phyloP scores from a whole-genome alignment of 345 rosid genomes.

The Odontarrhena argentea region DNA sequence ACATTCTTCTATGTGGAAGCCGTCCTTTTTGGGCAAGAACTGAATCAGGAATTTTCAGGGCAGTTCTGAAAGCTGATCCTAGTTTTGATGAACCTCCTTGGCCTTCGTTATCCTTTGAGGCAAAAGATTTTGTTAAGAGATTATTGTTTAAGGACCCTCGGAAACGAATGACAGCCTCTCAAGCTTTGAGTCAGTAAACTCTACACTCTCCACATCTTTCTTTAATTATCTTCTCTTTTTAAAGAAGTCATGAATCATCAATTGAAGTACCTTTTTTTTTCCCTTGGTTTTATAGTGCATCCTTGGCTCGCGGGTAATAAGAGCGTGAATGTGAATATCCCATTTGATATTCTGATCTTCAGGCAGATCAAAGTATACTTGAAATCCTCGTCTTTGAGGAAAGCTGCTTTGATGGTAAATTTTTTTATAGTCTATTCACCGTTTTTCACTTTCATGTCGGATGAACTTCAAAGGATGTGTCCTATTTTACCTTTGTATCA shows the following conservation, averaged over 20 bases:
- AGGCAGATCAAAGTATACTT: slow-evolving; percentile 77
- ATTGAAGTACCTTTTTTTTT: background rate
- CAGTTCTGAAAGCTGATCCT: slow-evolving; percentile 90
- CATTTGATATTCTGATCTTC: slow-evolving; percentile 75
- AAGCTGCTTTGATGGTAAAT: slow-evolving; percentile 83
- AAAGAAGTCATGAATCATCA: slow-evolving; percentile 3
- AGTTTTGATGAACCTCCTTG: slow-evolving; percentile 87
- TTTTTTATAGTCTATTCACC: slow-evolving; percentile 2
- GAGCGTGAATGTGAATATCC: slow-evolving; percentile 57
- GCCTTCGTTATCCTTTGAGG: slow-evolving; percentile 84
- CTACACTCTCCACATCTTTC: slow-evolving; percentile 3
- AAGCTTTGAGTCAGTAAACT: slow-evolving; percentile 76
- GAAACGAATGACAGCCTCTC: slow-evolving; percentile 91
- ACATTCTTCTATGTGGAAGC: slow-evolving; percentile 92
- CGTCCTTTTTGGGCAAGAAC: slow-evolving; percentile 99
- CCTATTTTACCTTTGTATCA: background rate
- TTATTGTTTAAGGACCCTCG: slow-evolving; percentile 83
- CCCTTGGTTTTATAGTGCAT: slow-evolving; percentile 62
- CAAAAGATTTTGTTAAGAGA: slow-evolving; percentile 85
- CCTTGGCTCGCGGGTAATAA: slow-evolving; percentile 73
- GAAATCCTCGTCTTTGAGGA: slow-evolving; percentile 84
- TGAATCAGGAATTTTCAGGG: slow-evolving; percentile 89
- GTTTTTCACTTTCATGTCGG: background rate
- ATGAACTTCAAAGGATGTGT: slow-evolving; percentile 24
- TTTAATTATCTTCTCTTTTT: slow-evolving; percentile 25